Evolutionary conservation across 176 grass and related monocot species (phyloP), one percentile per base, ranked within the genome.

Genomic region (Bonia amplexicaulis): DNA sequence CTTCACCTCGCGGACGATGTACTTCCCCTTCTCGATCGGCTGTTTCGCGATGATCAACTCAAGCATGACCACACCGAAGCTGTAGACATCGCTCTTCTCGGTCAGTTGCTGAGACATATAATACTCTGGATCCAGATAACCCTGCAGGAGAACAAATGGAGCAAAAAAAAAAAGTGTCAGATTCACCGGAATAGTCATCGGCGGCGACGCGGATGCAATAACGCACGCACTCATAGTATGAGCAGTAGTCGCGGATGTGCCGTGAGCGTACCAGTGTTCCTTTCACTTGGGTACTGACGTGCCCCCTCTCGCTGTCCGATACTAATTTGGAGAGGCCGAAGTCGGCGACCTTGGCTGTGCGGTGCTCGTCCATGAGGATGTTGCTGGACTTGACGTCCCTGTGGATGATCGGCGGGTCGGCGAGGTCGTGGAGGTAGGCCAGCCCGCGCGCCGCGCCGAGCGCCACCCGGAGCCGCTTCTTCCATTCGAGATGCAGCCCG

Each of bases 361-460:
- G 91, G 42, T 94, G 94, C 78, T 99, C 97, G 82, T 94, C 97
- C 79, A 96, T 82, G 78, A 99, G 85, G 85, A 99, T 99, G 79
- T 99, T 96, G 46, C 87, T 96, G 52, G 93, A 91, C 80, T 99
- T 99, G 57, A 99, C 97, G 82, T 96, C 97, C 53, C 97, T 73
- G 87, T 99, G 97, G 74, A 99, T 99, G 70, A 96, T 96, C 54
- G 96, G 96, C 73, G 96, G 96, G 87, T 96, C 88, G 17, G 96
- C 96, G 83, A 92, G 90, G 86, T 99, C 96, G 71, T 99, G 96
- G 37, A 99, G 90, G 84, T 99, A 99, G 6, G 90, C 82, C 13
- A 99, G 86, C 25, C 96, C 96, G 51, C 90, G 94, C 33, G 93
- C 93, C 0, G 96, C 92, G 75, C 91, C 93, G 0, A 99, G 91